A percentile compares a stretch with the other conserved stretches of the same genome.
These are phyloP conservation scores for Leptomonas seymouri DNA, from an alignment of 208 protist species.

Conservation along the genomic window DNA sequence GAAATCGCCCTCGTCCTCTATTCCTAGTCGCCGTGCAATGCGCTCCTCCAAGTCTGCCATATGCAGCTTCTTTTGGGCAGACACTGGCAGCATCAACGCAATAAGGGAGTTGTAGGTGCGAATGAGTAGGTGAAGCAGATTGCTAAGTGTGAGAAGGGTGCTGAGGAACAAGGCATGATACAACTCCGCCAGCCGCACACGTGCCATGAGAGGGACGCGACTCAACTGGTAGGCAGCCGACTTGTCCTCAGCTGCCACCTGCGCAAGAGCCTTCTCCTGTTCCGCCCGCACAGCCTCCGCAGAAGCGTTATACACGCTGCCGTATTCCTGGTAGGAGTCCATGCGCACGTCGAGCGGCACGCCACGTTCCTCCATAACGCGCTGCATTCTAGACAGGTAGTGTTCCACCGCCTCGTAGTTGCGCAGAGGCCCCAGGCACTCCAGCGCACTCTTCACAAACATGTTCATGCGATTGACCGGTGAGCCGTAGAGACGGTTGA, in stretches of 20 bases:
- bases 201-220: not conserved
- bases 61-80: conserved; percentile 15
- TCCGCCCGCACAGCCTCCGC: conserved; percentile 33
- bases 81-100: conserved; percentile 9
- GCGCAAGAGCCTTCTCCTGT: conserved; percentile 41
- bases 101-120: conserved; percentile 51
- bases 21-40: conserved; percentile 15
- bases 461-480: conserved; percentile 84
- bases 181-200: conserved; percentile 22
- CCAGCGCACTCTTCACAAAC: conserved; percentile 65
- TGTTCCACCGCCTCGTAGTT: conserved; percentile 57
- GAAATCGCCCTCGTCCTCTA: conserved; percentile 4
- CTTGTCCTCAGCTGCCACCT: conserved; percentile 32
- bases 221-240: not conserved
- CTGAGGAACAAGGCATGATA: conserved; percentile 46
- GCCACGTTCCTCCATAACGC: conserved; percentile 11
- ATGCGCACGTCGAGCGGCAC: conserved; percentile 1
- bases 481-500: conserved; percentile 83
- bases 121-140: conserved; percentile 38
- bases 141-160: conserved; percentile 39
- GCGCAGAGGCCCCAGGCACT: conserved; percentile 57
- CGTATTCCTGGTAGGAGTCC: conserved; percentile 28
- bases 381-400: conserved; percentile 49
- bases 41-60: conserved; percentile 49
- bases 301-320: conserved; percentile 55